Percentiles rank a stretch among this genome's conserved stretches.
These are phyloP conservation scores for Penicillium ucsense DNA, from an alignment of 495 filamentous ascomycete species.

Conservation along the genomic window DNA sequence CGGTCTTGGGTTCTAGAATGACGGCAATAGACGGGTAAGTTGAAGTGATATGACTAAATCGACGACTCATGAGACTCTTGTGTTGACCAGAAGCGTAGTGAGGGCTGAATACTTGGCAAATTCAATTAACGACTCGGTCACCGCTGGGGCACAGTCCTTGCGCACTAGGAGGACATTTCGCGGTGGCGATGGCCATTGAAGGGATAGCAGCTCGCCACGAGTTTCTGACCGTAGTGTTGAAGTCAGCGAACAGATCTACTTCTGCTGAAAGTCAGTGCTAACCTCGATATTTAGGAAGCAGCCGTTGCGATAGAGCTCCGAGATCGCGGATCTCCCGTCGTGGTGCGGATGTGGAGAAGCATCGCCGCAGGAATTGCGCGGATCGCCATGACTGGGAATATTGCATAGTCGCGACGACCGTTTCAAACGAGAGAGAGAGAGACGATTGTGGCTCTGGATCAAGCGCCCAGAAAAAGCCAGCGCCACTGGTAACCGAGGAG, in stretches of 20 bases:
- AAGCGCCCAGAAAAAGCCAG: no score
- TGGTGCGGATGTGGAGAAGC: slow-evolving; percentile 32
- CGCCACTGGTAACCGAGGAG: no score
- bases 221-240: slow-evolving; percentile 33
- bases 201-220: slow-evolving; percentile 57
- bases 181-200: slow-evolving; percentile 83
- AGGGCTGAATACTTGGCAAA: slow-evolving; percentile 52
- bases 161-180: slow-evolving; percentile 85
- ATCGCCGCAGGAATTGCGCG: slow-evolving; percentile 8
- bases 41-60: slow-evolving; percentile 55
- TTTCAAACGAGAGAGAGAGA: no score
- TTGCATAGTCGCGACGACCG: slow-evolving; percentile 7
- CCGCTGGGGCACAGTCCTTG: slow-evolving; percentile 64
- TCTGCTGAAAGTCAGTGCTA: slow-evolving; percentile 10
- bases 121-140: slow-evolving; percentile 62
- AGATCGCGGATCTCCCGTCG: slow-evolving; percentile 36
- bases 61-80: background rate
- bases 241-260: background rate
- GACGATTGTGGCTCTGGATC: no score
- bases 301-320: slow-evolving; percentile 27
- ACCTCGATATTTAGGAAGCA: slow-evolving; percentile 46
- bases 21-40: slow-evolving; percentile 76
- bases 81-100: background rate
- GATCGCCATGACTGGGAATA: slow-evolving; percentile 2
- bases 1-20: slow-evolving; percentile 71